These are phyloP conservation scores for Magnaporthiopsis incrustans DNA, from an alignment of 2,329 filamentous ascomycete species.

Conservation along the genomic window DNA sequence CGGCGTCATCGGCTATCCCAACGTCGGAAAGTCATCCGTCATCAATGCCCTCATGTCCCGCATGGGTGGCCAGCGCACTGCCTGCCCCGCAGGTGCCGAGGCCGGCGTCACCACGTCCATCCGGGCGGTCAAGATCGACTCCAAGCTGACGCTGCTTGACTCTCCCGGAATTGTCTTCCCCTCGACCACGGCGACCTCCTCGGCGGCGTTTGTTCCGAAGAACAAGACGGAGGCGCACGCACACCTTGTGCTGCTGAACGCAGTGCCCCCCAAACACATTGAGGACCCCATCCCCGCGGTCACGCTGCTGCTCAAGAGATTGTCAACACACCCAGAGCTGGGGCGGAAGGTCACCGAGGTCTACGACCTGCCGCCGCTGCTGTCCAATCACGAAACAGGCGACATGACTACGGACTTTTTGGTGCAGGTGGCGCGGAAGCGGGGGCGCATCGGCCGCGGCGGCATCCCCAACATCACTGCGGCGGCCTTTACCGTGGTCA, in stretches of 20 bases:
- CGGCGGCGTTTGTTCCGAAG: conserved; percentile 41
- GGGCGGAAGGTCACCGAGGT: conserved; percentile 72
- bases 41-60: conserved; percentile 86
- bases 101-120: conserved; percentile 86
- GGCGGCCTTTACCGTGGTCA: conserved; percentile 87
- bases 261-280: conserved; percentile 88
- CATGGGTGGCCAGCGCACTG: conserved; percentile 55
- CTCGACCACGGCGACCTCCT: conserved; percentile 39
- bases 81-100: conserved; percentile 84
- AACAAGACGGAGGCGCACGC: conserved; percentile 68
- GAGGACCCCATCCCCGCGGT: conserved; percentile 87
- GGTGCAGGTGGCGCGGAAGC: conserved; percentile 88
- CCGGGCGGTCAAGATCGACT: conserved; percentile 87
- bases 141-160: conserved; percentile 86
- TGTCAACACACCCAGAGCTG: conserved; percentile 65
- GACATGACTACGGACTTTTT: conserved; percentile 86
- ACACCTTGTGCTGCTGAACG: conserved; percentile 79
- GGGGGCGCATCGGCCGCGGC: conserved; percentile 79
- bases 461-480: conserved; percentile 83
- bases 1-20: conserved; percentile 90
- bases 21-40: conserved; percentile 92
- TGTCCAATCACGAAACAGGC: conserved; percentile 55
- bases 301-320: conserved; percentile 69
- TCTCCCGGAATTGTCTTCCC: conserved; percentile 94
- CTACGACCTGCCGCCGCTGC: conserved; percentile 76